These are phyloP conservation scores for Cruciata laevipes DNA, from an alignment of 257 asterid genomes.

Conservation along the genomic window DNA sequence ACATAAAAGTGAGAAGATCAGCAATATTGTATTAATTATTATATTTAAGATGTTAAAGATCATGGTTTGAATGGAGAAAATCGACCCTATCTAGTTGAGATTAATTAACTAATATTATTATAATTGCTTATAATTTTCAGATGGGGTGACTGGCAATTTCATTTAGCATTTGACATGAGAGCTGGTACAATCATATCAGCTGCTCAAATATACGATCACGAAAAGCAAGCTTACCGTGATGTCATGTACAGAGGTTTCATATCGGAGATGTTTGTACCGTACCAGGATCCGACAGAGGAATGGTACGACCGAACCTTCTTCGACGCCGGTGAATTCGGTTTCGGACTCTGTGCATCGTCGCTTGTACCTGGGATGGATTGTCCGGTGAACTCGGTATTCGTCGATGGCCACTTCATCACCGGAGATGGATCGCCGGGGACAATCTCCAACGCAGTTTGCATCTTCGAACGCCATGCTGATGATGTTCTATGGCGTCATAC, in stretches of 20 bases:
- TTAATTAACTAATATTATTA: too few relatives aligned
- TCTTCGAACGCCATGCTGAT: conserved; percentile 57
- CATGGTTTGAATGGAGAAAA: too few relatives aligned
- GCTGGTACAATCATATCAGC: conserved; percentile 52
- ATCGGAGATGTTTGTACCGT: conserved; percentile 67
- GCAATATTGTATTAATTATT: too few relatives aligned
- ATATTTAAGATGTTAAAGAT: too few relatives aligned
- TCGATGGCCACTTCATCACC: conserved; percentile 43
- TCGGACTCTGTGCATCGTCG: conserved; percentile 42
- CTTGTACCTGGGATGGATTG: conserved; percentile 55
- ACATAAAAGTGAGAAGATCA: too few relatives aligned
- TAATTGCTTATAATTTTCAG: conserved; percentile 21
- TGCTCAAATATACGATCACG: conserved; percentile 53
- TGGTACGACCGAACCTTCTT: conserved; percentile 57
- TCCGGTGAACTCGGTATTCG: conserved; percentile 42
- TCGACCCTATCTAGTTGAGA: too few relatives aligned
- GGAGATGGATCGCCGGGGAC: conserved; percentile 43
- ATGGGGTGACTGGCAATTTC: conserved; percentile 66
- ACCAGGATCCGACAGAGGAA: conserved; percentile 62
- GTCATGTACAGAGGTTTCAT: conserved; percentile 66
- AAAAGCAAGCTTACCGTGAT: conserved; percentile 28
- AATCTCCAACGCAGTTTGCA: conserved; percentile 35
- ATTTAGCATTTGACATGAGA: conserved; percentile 55
- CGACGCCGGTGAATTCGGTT: conserved; percentile 62
- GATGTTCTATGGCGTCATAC: conserved; percentile 71